phyloP scores from a whole-genome alignment of 2,329 filamentous ascomycete species.

The Clonostachys rosea region DNA sequence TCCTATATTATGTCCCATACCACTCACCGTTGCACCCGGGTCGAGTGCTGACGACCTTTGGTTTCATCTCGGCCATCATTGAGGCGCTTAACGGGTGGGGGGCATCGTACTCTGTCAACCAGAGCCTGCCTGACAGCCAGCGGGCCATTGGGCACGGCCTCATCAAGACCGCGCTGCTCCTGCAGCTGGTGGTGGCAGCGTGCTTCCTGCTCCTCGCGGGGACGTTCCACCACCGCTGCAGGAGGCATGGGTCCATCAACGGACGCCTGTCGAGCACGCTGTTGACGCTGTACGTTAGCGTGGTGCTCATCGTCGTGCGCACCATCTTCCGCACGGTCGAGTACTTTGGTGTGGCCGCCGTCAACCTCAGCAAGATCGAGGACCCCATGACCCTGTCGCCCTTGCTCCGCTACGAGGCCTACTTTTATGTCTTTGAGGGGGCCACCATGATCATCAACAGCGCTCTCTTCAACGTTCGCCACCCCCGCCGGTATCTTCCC shows the following conservation, averaged over 20 bases:
- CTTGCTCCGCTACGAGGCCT: constrained; percentile 52
- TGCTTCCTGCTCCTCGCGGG: constrained; percentile 42
- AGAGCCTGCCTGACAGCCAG: constrained; percentile 24
- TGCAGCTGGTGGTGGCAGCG: constrained; percentile 49
- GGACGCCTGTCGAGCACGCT: constrained; percentile 28
- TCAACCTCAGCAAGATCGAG: constrained; percentile 21
- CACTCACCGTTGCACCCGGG: constrained; percentile 45
- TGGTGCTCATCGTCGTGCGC: constrained; percentile 41
- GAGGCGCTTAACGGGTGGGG: constrained; percentile 42
- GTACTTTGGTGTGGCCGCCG: constrained; percentile 45
- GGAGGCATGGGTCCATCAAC: constrained; percentile 23
- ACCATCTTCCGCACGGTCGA: constrained; percentile 57
- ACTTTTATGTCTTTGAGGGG: constrained; percentile 55
- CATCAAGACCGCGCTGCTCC: constrained; percentile 42
- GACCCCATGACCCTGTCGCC: constrained; percentile 29
- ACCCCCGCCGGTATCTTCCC: constrained; percentile 47
- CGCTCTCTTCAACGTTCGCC: constrained; percentile 41
- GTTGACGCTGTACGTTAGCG: constrained; percentile 44
- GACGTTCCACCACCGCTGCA: constrained; percentile 41
- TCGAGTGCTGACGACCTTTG: constrained; percentile 39
- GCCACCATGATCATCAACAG: constrained; percentile 46
- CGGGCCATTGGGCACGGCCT: constrained; percentile 37
- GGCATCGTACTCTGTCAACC: constrained; percentile 41
- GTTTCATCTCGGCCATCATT: constrained; percentile 37
- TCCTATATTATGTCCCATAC: constrained; percentile 53